Percentiles rank a stretch among this genome's conserved stretches.
Evolutionary conservation across 2,329 filamentous ascomycete genomes (phyloP).

Genomic region (Fusarium nanum): DNA sequence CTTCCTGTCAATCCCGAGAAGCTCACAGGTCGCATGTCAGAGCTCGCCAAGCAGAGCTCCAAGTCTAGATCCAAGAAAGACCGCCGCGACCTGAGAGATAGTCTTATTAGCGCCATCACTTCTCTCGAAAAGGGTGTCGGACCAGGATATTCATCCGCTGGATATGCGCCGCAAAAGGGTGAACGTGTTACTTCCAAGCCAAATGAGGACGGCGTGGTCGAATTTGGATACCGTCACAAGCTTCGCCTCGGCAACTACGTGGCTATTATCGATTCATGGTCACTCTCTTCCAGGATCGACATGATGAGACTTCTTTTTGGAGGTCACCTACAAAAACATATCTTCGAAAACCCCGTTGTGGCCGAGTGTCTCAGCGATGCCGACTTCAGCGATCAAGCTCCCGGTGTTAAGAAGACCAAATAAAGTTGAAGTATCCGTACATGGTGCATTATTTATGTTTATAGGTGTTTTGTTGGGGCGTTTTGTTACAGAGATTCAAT

Average conservation of each 20-base stretch:
- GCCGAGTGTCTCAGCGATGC: constrained; percentile 54
- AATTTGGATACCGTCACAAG: constrained; percentile 65
- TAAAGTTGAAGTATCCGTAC: neutral
- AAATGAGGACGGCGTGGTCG: constrained; percentile 57
- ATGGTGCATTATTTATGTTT: neutral
- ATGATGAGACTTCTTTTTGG: constrained; percentile 62
- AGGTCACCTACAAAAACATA: constrained; percentile 56
- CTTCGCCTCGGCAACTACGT: constrained; percentile 60
- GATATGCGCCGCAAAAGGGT: constrained; percentile 55
- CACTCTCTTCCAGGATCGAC: constrained; percentile 60
- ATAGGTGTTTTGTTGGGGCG: constrained; percentile 18
- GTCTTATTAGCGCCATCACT: constrained; percentile 64
- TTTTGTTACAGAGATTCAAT: constrained; percentile 27
- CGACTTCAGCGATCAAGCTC: constrained; percentile 47
- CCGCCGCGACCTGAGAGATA: constrained; percentile 60
- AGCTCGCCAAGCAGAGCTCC: constrained; percentile 60
- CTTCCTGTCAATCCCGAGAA: constrained; percentile 64
- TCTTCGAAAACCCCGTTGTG: constrained; percentile 55
- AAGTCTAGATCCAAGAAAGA: constrained; percentile 63
- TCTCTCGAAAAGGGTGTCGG: constrained; percentile 66
- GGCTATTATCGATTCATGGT: constrained; percentile 64
- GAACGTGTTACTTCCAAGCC: constrained; percentile 56
- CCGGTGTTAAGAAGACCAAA: constrained; percentile 25
- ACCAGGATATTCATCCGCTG: constrained; percentile 64
- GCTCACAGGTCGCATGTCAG: constrained; percentile 60